Conservation (phyloP, 2,329 filamentous ascomycete species). For the Exophiala alcalophila region DNA sequence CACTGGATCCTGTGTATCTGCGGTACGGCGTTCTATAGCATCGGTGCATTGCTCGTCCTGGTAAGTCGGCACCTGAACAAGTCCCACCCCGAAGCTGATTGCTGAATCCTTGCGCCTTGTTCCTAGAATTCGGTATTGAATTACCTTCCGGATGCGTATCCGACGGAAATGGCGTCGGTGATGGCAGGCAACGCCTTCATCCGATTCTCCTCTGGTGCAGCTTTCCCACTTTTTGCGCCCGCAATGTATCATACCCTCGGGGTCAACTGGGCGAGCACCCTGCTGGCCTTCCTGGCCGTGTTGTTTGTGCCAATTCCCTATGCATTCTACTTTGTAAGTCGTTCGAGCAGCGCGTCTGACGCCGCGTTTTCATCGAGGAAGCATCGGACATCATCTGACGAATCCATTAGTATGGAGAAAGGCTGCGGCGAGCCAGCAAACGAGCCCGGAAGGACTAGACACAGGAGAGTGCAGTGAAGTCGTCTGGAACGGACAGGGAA, state of each 20-base stretch:
- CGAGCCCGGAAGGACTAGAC: slow-evolving; percentile 23
- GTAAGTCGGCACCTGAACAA: no score
- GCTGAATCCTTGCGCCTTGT: no score
- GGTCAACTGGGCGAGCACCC: slow-evolving; percentile 39
- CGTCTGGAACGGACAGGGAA: no score
- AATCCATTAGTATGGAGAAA: slow-evolving; percentile 16
- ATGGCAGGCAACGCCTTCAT: slow-evolving; percentile 42
- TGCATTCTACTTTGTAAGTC: slow-evolving; percentile 29
- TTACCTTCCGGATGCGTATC: slow-evolving; percentile 33
- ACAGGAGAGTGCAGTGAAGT: no score
- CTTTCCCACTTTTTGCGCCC: slow-evolving; percentile 36
- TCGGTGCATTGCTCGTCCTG: slow-evolving; percentile 40
- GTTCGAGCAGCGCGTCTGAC: slow-evolving; percentile 34
- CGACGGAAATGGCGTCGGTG: slow-evolving; percentile 38
- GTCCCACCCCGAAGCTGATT: no score
- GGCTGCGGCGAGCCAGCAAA: slow-evolving; percentile 14
- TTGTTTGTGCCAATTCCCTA: slow-evolving; percentile 35
- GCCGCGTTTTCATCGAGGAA: slow-evolving; percentile 20
- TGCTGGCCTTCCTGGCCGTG: slow-evolving; percentile 38
- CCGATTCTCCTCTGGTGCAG: slow-evolving; percentile 40
- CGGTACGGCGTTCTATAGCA: slow-evolving; percentile 39
- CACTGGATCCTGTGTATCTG: slow-evolving; percentile 33
- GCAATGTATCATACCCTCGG: slow-evolving; percentile 38
- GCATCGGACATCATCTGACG: not conserved
- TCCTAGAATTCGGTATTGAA: slow-evolving; percentile 29